Conservation (phyloP, 495 filamentous ascomycete species). For the Hyphodiscus hymeniophilus region DNA sequence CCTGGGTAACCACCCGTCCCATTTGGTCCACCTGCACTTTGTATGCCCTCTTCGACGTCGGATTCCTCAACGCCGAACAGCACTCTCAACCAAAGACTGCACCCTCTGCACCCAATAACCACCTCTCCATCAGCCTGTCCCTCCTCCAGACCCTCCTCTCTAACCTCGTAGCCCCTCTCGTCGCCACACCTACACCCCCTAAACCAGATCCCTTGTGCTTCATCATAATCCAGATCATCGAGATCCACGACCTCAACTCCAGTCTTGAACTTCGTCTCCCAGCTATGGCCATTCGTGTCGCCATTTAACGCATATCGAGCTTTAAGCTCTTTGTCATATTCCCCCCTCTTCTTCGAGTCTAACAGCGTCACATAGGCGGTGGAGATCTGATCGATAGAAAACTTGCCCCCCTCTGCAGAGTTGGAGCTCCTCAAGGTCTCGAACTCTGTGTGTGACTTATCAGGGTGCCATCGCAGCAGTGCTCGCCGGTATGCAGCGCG, state of each 20-base stretch:
- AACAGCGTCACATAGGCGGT: constrained; percentile 66
- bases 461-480: constrained; percentile 72
- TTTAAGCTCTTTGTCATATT: constrained; percentile 56
- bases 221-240: constrained; percentile 61
- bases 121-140: constrained; percentile 52
- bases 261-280: constrained; percentile 42
- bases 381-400: constrained; percentile 71
- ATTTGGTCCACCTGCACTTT: too few species aligned
- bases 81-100: constrained; percentile 74
- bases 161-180: constrained; percentile 58
- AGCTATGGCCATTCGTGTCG: not conserved
- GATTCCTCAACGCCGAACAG: constrained; percentile 58
- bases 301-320: constrained; percentile 30
- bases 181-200: constrained; percentile 76
- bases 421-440: constrained; percentile 1
- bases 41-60: not conserved
- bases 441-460: constrained; percentile 42
- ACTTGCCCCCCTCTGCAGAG: not conserved
- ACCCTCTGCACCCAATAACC: constrained; percentile 68
- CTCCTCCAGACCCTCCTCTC: constrained; percentile 63
- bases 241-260: constrained; percentile 78
- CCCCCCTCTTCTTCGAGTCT: constrained; percentile 42
- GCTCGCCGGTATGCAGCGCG: constrained; percentile 75
- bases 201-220: constrained; percentile 47
- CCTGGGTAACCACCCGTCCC: too few species aligned